Evolutionary conservation across 257 asterid species (phyloP).

Genomic region (Solanum gandarillasii): DNA sequence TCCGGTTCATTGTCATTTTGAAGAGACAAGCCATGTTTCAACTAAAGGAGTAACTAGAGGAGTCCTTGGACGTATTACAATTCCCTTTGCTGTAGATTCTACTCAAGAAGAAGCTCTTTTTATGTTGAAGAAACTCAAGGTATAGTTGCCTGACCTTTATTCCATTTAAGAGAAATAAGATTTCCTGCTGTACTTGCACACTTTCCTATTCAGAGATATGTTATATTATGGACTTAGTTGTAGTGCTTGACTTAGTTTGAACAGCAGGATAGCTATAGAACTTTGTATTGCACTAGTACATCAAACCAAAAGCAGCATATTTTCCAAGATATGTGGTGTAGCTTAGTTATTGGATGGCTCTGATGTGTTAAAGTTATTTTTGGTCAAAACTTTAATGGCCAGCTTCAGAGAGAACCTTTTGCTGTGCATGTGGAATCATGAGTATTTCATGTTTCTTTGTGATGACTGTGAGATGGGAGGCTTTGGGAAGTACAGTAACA

Average conservation of each 20-base stretch:
- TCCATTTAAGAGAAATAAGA: not conserved
- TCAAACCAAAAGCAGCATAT: not conserved
- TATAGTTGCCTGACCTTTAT: conserved; percentile 13
- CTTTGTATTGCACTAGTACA: not conserved
- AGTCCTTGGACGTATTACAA: conserved; percentile 33
- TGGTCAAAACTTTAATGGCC: not conserved
- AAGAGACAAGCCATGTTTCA: conserved; percentile 16
- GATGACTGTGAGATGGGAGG: not conserved
- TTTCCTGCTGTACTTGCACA: not conserved
- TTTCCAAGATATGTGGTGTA: not conserved
- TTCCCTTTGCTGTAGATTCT: conserved; percentile 62
- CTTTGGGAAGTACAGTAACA: not conserved
- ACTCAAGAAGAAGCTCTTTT: conserved; percentile 74
- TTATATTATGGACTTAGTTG: not conserved
- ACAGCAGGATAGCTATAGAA: not conserved
- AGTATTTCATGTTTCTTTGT: not conserved
- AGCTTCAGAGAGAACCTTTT: not conserved
- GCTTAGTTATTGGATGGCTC: not conserved
- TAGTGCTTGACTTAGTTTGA: not conserved
- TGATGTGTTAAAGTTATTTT: not conserved
- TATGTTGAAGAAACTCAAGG: conserved; percentile 73
- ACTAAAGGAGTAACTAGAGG: conserved; percentile 22
- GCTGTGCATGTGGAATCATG: not conserved
- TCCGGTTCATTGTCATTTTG: conserved; percentile 1
- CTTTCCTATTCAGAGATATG: not conserved